These are phyloP conservation scores for Penstemon eatonii DNA, from an alignment of 257 asterid genomes.

Conservation along the genomic window DNA sequence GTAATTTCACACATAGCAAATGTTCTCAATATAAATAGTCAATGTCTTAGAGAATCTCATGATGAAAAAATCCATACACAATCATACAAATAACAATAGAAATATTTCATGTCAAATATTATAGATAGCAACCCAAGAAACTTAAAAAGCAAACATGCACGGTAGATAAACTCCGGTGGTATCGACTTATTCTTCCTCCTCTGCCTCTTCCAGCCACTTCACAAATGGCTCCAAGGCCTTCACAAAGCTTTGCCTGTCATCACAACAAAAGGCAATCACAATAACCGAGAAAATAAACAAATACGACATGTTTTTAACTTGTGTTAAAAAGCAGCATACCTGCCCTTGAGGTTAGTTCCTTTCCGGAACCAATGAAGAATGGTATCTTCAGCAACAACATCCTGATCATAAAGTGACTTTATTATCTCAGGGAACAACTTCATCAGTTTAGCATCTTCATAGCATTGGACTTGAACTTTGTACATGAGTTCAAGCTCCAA, in stretches of 20 bases:
- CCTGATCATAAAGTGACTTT: slow-evolving; percentile 90
- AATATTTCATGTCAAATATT: neutral
- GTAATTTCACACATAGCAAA: no score
- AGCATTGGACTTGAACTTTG: slow-evolving; percentile 95
- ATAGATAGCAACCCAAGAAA: neutral
- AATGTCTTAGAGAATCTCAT: neutral
- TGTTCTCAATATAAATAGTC: no score
- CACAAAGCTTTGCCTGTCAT: slow-evolving; percentile 79
- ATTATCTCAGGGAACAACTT: slow-evolving; percentile 92
- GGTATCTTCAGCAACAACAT: slow-evolving; percentile 94
- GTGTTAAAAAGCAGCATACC: slow-evolving; percentile 41
- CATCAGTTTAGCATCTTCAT: slow-evolving; percentile 95
- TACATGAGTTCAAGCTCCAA: slow-evolving; percentile 91
- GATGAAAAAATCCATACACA: no score
- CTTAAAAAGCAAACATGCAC: slow-evolving; percentile 3
- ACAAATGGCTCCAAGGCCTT: slow-evolving; percentile 93
- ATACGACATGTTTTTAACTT: neutral
- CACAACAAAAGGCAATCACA: no score
- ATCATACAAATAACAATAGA: neutral
- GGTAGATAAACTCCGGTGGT: neutral
- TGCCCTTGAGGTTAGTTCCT: slow-evolving; percentile 91
- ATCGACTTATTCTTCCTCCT: slow-evolving; percentile 75
- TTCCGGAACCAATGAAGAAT: slow-evolving; percentile 95
- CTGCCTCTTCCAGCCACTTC: slow-evolving; percentile 98
- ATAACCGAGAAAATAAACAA: neutral